A percentile compares a stretch with the other conserved stretches of the same genome.
phyloP scores from a whole-genome alignment of 1,139 yeast genomes.

The Magnusiomyces sp. region DNA sequence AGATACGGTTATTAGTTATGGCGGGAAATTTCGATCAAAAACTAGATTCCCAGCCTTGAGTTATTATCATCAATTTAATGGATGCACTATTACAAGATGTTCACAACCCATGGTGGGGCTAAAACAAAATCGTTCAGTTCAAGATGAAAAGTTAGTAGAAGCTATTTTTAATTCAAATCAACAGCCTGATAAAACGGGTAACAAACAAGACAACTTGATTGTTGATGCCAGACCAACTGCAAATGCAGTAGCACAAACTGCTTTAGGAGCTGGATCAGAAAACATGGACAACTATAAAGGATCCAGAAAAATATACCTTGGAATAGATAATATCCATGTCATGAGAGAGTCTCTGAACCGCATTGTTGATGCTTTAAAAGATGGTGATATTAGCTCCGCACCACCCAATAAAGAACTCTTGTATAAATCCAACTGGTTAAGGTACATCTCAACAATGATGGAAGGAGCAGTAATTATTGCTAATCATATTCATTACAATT shows the following conservation, averaged over 20 bases:
- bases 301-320: constrained; percentile 66
- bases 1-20: constrained; percentile 74
- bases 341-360: constrained; percentile 77
- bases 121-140: constrained; percentile 79
- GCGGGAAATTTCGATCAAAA: constrained; percentile 79
- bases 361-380: constrained; percentile 53
- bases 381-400: constrained; percentile 51
- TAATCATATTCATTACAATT: constrained; percentile 70
- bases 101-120: constrained; percentile 91
- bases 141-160: constrained; percentile 73
- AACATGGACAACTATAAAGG: constrained; percentile 73
- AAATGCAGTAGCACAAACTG: constrained; percentile 94
- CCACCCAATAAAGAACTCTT: constrained; percentile 41
- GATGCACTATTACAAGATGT: constrained; percentile 75
- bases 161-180: constrained; percentile 55
- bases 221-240: constrained; percentile 90
- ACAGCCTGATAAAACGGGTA: constrained; percentile 20
- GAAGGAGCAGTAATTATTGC: constrained; percentile 72
- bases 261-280: constrained; percentile 95
- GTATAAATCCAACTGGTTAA: constrained; percentile 71
- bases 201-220: constrained; percentile 49
- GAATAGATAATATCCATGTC: constrained; percentile 91
- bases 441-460: constrained; percentile 57
- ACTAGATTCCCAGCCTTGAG: constrained; percentile 75
- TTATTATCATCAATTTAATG: constrained; percentile 62